These are phyloP conservation scores for Fusarium lyarnte DNA, from an alignment of 2,329 filamentous ascomycete genomes.

Conservation along the genomic window DNA sequence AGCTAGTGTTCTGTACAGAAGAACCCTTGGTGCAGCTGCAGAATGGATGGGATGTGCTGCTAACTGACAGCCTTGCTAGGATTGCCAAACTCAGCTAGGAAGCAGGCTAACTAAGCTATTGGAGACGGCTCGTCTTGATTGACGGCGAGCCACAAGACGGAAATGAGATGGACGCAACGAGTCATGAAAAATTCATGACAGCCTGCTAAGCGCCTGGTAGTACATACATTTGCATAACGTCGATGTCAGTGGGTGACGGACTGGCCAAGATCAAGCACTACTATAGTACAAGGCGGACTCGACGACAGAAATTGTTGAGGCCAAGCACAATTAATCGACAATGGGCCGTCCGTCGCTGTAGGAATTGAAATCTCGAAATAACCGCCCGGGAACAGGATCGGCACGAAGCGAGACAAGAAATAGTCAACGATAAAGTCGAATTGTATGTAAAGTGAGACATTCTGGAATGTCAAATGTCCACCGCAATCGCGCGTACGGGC, in stretches of 20 bases:
- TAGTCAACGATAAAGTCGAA: background rate
- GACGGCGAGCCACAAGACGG: constrained; percentile 24
- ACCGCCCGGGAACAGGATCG: constrained; percentile 14
- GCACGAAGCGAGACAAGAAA: constrained; percentile 25
- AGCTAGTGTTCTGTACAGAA: background rate
- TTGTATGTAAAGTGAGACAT: constrained; percentile 4
- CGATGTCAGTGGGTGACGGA: constrained; percentile 31
- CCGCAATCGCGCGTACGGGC: background rate
- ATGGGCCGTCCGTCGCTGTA: background rate
- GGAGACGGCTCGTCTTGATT: constrained; percentile 17
- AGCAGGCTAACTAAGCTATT: constrained; percentile 25
- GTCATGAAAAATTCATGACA: constrained; percentile 35
- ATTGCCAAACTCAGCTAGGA: constrained; percentile 10
- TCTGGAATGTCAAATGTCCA: constrained; percentile 4
- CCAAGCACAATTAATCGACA: background rate
- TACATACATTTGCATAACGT: constrained; percentile 18
- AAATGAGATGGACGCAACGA: constrained; percentile 35
- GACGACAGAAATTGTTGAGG: background rate
- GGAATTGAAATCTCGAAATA: background rate
- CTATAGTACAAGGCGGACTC: constrained; percentile 18
- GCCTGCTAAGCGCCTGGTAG: constrained; percentile 17
- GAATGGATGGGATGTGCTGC: background rate
- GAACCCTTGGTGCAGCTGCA: background rate
- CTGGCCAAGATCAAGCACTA: constrained; percentile 20
- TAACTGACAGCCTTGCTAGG: constrained; percentile 21